These are phyloP conservation scores for Aspergillus udagawae DNA, from an alignment of 2,329 filamentous ascomycete genomes.

Conservation along the genomic window DNA sequence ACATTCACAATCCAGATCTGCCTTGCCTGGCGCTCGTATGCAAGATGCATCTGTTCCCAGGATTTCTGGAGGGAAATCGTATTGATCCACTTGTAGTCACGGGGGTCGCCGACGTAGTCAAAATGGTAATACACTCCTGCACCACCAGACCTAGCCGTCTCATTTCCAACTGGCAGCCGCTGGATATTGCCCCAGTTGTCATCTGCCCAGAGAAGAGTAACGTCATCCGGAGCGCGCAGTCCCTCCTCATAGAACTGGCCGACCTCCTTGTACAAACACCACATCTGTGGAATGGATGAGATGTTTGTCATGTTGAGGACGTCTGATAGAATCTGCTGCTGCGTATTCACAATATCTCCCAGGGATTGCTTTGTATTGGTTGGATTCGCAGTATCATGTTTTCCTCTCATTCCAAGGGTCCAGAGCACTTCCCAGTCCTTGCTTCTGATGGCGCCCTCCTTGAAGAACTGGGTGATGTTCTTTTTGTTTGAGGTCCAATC, in stretches of 20 bases:
- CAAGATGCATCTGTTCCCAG: constrained; percentile 62
- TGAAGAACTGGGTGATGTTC: constrained; percentile 65
- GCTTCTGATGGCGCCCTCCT: constrained; percentile 61
- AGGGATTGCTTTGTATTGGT: constrained; percentile 53
- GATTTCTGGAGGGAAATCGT: constrained; percentile 63
- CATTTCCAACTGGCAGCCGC: constrained; percentile 57
- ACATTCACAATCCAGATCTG: constrained; percentile 66
- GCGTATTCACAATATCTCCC: constrained; percentile 57
- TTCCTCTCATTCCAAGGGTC: constrained; percentile 66
- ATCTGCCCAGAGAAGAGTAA: constrained; percentile 66
- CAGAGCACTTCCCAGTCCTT: constrained; percentile 64
- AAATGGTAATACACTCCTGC: constrained; percentile 61
- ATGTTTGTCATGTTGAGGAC: constrained; percentile 52
- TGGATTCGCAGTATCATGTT: constrained; percentile 56
- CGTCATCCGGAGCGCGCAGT: constrained; percentile 59
- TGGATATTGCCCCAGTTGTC: constrained; percentile 67
- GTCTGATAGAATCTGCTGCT: constrained; percentile 55
- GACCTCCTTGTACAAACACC: constrained; percentile 73
- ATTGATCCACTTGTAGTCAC: constrained; percentile 63
- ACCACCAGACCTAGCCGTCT: constrained; percentile 57
- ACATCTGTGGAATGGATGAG: constrained; percentile 60
- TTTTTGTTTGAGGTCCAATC: constrained; percentile 66
- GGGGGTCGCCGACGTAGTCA: constrained; percentile 59
- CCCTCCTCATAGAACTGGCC: constrained; percentile 65
- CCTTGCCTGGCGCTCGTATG: constrained; percentile 55